Evolutionary conservation across 2,329 filamentous ascomycete genomes (phyloP).

Genomic region (Nemania serpens): DNA sequence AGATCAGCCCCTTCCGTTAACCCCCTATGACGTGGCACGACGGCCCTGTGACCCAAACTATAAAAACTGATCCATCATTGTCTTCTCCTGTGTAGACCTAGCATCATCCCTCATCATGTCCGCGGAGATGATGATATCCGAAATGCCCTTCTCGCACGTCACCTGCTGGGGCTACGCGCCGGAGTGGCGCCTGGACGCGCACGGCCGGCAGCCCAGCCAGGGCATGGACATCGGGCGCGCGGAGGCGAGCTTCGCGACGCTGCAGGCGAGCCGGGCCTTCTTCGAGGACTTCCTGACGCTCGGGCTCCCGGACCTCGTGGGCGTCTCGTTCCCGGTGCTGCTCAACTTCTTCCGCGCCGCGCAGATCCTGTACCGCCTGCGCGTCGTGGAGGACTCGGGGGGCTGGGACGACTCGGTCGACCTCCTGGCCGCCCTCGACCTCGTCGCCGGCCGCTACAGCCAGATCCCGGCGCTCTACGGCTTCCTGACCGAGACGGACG

Average conservation of each 20-base stretch:
- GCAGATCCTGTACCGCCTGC: conserved; percentile 39
- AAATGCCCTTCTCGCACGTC: conserved; percentile 39
- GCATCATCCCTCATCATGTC: conserved; percentile 44
- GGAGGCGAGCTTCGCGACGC: conserved; percentile 33
- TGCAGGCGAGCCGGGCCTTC: conserved; percentile 32
- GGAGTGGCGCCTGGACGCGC: conserved; percentile 5
- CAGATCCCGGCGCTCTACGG: conserved; percentile 28
- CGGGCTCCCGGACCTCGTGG: conserved; percentile 26
- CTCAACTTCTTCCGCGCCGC: conserved; percentile 36
- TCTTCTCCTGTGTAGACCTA: conserved; percentile 36
- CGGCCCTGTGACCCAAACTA: no score
- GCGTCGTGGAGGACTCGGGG: conserved; percentile 36
- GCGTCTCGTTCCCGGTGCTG: conserved; percentile 33
- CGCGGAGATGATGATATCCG: conserved; percentile 46
- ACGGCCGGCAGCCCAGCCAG: background rate
- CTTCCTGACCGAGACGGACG: conserved; percentile 27
- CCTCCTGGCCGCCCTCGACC: conserved; percentile 31
- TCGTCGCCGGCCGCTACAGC: conserved; percentile 27
- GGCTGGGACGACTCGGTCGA: conserved; percentile 31
- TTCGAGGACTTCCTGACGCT: conserved; percentile 37
- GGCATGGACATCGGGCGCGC: conserved; percentile 25
- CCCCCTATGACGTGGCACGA: no score
- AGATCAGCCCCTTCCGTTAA: conserved; percentile 14
- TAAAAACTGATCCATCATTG: no score
- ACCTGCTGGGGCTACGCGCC: conserved; percentile 22